These are phyloP conservation scores for Scleroderma bovista DNA, from an alignment of 768 basidiomycete genomes.

Conservation along the genomic window DNA sequence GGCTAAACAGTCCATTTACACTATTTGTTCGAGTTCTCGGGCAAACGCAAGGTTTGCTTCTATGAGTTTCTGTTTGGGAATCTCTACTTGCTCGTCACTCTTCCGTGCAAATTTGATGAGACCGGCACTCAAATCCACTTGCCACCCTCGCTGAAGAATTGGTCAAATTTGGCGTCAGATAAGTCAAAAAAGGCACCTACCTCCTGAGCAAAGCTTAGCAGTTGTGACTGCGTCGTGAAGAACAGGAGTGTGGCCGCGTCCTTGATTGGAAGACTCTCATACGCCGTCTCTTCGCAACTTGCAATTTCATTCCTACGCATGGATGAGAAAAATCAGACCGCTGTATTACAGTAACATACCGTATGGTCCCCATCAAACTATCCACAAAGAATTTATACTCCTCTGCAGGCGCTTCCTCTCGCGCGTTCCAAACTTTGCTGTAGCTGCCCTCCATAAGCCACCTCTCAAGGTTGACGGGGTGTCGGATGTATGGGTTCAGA, in stretches of 20 bases:
- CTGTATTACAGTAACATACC: conserved; percentile 43
- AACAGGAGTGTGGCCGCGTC: conserved; percentile 90
- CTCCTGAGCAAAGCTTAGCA: conserved; percentile 76
- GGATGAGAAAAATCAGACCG: conserved; percentile 3
- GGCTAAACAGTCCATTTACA: conserved; percentile 39
- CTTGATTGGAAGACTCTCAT: conserved; percentile 83
- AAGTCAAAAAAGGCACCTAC: conserved; percentile 35
- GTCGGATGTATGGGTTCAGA: conserved; percentile 69
- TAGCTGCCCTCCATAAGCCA: conserved; percentile 99
- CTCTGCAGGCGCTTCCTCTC: conserved; percentile 86
- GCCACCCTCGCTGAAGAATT: conserved; percentile 67
- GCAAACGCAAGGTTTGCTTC: conserved; percentile 74
- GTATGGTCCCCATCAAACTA: conserved; percentile 88
- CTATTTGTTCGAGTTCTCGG: conserved; percentile 86
- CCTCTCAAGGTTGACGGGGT: conserved; percentile 87
- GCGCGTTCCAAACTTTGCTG: conserved; percentile 95
- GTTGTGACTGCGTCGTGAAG: conserved; percentile 77
- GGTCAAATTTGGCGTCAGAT: background rate
- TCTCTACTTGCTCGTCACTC: conserved; percentile 76
- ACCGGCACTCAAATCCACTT: conserved; percentile 64
- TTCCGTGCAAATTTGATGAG: conserved; percentile 77
- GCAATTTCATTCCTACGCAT: conserved; percentile 86
- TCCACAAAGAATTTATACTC: conserved; percentile 96
- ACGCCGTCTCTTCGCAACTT: conserved; percentile 91
- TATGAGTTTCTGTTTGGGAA: conserved; percentile 82